Evolutionary conservation across 768 basidiomycete genomes (phyloP), one percentile per base, ranked within the genome.

Genomic region (Guyanaporus albipodus): DNA sequence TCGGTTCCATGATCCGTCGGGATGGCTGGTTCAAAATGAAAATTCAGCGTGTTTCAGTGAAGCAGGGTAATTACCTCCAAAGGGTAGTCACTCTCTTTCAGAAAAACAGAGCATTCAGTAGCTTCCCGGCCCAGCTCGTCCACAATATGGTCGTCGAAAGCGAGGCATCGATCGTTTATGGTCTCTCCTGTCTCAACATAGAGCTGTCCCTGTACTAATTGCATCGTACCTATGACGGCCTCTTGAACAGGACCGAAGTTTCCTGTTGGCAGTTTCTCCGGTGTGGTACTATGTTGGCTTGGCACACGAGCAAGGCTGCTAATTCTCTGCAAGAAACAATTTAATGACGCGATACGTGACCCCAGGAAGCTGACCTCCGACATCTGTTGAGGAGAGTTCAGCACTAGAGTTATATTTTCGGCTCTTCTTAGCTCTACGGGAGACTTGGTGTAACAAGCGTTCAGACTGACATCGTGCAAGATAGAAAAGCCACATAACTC

Each of bases 191-290:
- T 27, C 22, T 59, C 40, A 24, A 42, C 23, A 28, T 27, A 14
- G 12, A 27, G 12, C 11, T 29, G 32, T 15, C 40, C 46, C 17
- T 49, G 26, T 22, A 29, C 14, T 5, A 21, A 26, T 23, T 49
- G 50, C 15, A 32, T 45, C 31, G 21, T 26, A 15, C 41, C 27
- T 21, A 47, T 45, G 14, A 12, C 2, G n/a, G 17, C 32, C 19
- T 37, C 35, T 29, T 43, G 51, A 19, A 50, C 38, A 27, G 63
- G 59, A 31, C 53, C 53, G 26, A 53, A 42, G 26, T 55, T 52
- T 38, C 62, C 64, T 65, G 64, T 67, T 10, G 67, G 63, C 7
- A 68, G 68, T 54, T 66, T 63, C 35, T 44, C 53, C 9, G 56
- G 40, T 38, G 64, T 67, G n/a, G 29, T 14, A 26, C 31, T 34